phyloP scores from a whole-genome alignment of 78 protist genomes.

The Dictyostelium citrinum region DNA sequence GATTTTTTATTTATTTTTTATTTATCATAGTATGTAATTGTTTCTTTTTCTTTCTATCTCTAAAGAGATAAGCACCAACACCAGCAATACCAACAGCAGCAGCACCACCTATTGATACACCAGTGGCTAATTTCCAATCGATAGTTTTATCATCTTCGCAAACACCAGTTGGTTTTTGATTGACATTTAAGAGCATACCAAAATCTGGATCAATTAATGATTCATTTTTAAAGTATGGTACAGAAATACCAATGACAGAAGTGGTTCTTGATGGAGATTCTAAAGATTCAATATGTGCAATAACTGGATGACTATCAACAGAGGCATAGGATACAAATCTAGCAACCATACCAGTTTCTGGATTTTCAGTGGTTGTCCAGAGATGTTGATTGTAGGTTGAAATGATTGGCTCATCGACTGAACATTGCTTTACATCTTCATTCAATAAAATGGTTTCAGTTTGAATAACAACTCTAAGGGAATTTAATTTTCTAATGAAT shows the following conservation, averaged over 20 bases:
- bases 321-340: neutral
- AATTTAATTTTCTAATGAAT: neutral
- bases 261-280: neutral
- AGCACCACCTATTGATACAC: conserved; percentile 10
- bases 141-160: neutral
- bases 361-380: neutral
- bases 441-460: neutral
- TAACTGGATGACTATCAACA: neutral
- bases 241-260: neutral
- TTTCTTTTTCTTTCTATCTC: neutral
- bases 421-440: neutral
- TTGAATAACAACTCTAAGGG: neutral
- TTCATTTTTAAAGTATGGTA: neutral
- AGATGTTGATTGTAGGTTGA: neutral
- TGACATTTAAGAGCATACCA: neutral
- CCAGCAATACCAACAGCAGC: neutral
- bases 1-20: neutral
- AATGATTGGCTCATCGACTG: neutral
- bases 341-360: neutral
- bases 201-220: neutral
- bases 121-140: conserved; percentile 2
- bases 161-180: neutral
- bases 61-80: neutral
- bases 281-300: neutral
- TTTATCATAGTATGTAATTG: neutral